A percentile compares a stretch with the other conserved stretches of the same genome.
Conservation (phyloP, 2,329 filamentous ascomycete genomes). For the Cercospora sojina region DNA sequence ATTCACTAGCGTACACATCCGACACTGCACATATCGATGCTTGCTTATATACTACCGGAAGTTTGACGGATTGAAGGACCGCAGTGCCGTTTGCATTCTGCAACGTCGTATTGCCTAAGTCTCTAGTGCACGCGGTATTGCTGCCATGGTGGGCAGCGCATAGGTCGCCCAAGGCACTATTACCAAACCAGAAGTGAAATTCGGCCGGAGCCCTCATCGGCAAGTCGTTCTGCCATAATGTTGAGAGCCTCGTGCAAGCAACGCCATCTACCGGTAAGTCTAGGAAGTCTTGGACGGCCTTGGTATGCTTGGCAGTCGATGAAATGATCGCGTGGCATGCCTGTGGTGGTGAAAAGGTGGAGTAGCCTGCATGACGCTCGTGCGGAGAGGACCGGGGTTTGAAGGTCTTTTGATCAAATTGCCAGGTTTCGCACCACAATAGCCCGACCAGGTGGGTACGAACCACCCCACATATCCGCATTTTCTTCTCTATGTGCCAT, state of each 20-base stretch:
- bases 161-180: neutral
- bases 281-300: neutral
- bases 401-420: slow-evolving; percentile 8
- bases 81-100: slow-evolving; percentile 3
- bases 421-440: slow-evolving; percentile 6
- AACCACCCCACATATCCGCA: neutral
- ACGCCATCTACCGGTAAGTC: slow-evolving; percentile 3
- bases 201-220: slow-evolving; percentile 8
- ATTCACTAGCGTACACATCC: neutral
- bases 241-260: neutral
- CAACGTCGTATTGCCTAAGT: slow-evolving; percentile 6
- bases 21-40: neutral
- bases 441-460: neutral
- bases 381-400: slow-evolving; percentile 13
- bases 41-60: neutral
- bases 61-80: slow-evolving; percentile 1
- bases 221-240: neutral
- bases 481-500: neutral
- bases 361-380: slow-evolving; percentile 1
- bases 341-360: slow-evolving; percentile 2
- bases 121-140: slow-evolving; percentile 12
- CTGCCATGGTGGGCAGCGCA: neutral
- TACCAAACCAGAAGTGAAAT: slow-evolving; percentile 4
- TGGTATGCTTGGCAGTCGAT: slow-evolving; percentile 16
- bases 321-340: slow-evolving; percentile 9